Percentiles rank a stretch among this genome's conserved stretches.
Evolutionary conservation across 2,329 filamentous ascomycete species (phyloP).

Genomic region (Bisporella sp.): DNA sequence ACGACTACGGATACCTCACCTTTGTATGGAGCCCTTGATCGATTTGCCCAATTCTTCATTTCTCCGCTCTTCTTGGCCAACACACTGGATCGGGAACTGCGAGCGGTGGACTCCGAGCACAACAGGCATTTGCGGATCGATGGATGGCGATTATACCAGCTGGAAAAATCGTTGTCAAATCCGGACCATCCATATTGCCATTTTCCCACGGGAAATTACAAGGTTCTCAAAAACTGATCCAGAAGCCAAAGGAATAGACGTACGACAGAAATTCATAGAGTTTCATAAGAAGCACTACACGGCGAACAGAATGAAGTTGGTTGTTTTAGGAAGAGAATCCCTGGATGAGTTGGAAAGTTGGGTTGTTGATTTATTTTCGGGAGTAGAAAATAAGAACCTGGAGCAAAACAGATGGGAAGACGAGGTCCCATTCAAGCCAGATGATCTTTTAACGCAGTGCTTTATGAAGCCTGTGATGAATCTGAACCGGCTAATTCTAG

Average conservation of each 20-base stretch:
- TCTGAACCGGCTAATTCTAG: conserved; percentile 56
- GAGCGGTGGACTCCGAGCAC: conserved; percentile 70
- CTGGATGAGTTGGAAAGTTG: no score
- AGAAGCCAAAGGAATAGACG: conserved; percentile 56
- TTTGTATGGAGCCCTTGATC: no score
- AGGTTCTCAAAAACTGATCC: conserved; percentile 64
- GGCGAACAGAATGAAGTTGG: conserved; percentile 68
- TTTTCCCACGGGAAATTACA: conserved; percentile 66
- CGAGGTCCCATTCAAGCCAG: no score
- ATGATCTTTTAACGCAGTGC: no score
- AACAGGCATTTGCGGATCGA: conserved; percentile 75
- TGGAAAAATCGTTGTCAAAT: conserved; percentile 64
- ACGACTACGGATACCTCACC: no score
- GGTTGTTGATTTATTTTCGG: no score
- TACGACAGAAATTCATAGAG: no score
- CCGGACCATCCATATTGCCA: conserved; percentile 64
- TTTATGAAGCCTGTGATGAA: conserved; percentile 70
- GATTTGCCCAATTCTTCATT: no score
- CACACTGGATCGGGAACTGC: no score
- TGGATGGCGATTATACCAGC: conserved; percentile 62
- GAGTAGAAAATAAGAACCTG: conserved; percentile 63
- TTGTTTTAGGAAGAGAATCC: no score
- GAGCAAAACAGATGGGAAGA: conserved; percentile 59
- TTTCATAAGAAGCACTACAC: no score
- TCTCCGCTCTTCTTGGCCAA: no score